phyloP scores from a whole-genome alignment of 345 rosid species.

The Rhizophora mangle region DNA sequence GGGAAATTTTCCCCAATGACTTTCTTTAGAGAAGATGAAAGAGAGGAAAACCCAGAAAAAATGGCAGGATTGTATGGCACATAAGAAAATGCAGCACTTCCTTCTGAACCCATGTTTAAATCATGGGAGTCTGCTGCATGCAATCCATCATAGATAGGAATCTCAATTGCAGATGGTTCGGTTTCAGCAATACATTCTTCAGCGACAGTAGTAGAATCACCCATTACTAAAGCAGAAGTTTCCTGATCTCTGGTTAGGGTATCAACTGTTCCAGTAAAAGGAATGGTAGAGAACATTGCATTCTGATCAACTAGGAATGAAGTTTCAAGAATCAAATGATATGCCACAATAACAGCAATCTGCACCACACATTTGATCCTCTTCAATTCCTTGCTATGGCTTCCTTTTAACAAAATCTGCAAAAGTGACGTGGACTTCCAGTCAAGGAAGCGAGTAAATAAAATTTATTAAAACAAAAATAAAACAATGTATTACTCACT shows the following conservation, averaged over 20 bases:
- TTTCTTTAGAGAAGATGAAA: constrained; percentile 73
- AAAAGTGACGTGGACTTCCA: constrained; percentile 12
- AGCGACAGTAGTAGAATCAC: constrained; percentile 21
- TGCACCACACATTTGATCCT: constrained; percentile 79
- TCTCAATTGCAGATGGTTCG: constrained; percentile 28
- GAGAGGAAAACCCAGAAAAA: constrained; percentile 71
- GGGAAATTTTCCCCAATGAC: constrained; percentile 48
- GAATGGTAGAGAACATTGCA: constrained; percentile 71
- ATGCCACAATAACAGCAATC: constrained; percentile 61
- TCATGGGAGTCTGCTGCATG: constrained; percentile 28
- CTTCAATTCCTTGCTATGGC: constrained; percentile 73
- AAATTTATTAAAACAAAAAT: not conserved
- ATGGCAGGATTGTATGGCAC: constrained; percentile 74
- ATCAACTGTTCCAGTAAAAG: constrained; percentile 30
- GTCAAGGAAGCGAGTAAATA: not conserved
- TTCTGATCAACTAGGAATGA: constrained; percentile 77
- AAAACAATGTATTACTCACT: constrained; percentile 44
- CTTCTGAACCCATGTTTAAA: constrained; percentile 32
- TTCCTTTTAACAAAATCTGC: constrained; percentile 93
- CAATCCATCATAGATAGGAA: constrained; percentile 47
- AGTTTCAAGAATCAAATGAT: constrained; percentile 86
- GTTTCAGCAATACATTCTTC: constrained; percentile 30
- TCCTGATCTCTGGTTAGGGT: constrained; percentile 22
- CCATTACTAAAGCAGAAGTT: constrained; percentile 27
- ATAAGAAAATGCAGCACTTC: constrained; percentile 42